Conservation (phyloP, 805 yeast genomes). For the Brettanomyces bruxellensis region DNA sequence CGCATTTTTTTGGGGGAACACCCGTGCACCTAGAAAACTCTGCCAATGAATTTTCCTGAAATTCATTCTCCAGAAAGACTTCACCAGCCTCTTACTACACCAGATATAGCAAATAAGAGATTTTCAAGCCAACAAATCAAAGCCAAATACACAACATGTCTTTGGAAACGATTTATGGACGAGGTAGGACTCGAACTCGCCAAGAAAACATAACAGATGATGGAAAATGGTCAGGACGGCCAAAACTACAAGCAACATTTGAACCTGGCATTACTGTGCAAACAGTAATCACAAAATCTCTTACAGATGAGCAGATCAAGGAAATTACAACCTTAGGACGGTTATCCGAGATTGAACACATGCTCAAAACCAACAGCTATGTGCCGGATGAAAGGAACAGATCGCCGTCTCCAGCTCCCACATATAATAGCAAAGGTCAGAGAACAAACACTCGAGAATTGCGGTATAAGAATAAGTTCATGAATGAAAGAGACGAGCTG, state of each 20-base stretch:
- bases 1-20: too few relatives aligned
- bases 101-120: too few relatives aligned
- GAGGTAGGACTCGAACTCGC: neutral
- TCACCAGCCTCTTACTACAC: too few relatives aligned
- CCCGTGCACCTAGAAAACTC: neutral
- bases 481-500: conserved; percentile 70
- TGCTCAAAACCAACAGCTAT: conserved; percentile 42
- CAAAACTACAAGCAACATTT: neutral
- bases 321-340: conserved; percentile 63
- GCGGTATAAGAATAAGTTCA: conserved; percentile 51
- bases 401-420: conserved; percentile 90
- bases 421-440: conserved; percentile 74
- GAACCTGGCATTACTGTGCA: neutral
- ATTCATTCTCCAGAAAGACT: too few relatives aligned
- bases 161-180: too few relatives aligned
- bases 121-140: too few relatives aligned
- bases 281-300: conserved; percentile 11
- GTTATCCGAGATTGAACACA: conserved; percentile 68
- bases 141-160: too few relatives aligned
- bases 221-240: neutral
- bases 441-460: conserved; percentile 79
- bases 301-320: conserved; percentile 73
- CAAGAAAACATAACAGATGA: neutral
- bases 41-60: neutral
- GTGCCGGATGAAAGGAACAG: conserved; percentile 40